phyloP scores from a whole-genome alignment of 208 protist genomes.

The Strigomonas galati region DNA sequence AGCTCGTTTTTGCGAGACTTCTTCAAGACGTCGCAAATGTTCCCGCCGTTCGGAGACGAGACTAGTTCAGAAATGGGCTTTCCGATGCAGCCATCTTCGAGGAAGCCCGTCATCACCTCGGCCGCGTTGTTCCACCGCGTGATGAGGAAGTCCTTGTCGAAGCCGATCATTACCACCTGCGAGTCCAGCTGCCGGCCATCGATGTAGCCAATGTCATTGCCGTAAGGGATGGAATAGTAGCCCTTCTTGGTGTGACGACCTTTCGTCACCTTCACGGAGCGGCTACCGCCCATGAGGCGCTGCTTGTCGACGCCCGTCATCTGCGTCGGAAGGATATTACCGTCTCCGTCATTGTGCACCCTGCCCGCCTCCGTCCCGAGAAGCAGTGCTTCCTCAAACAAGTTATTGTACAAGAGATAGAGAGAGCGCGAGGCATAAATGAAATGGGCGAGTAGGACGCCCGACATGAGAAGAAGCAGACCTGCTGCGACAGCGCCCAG shows the following conservation, averaged over 20 bases:
- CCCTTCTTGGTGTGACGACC: constrained; percentile 55
- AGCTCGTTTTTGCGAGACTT: constrained; percentile 29
- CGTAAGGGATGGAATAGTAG: constrained; percentile 80
- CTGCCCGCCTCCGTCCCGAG: neutral
- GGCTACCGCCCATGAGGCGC: neutral
- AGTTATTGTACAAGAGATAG: constrained; percentile 45
- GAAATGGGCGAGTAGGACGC: constrained; percentile 38
- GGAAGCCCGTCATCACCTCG: constrained; percentile 83
- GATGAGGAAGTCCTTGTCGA: constrained; percentile 66
- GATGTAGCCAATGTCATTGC: constrained; percentile 74
- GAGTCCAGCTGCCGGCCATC: constrained; percentile 77
- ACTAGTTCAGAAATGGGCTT: constrained; percentile 84
- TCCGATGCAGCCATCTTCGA: constrained; percentile 74
- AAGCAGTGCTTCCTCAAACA: constrained; percentile 33
- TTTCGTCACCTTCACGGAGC: constrained; percentile 19
- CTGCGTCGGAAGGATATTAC: neutral
- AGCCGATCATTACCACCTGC: constrained; percentile 89
- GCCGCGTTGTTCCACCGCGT: constrained; percentile 85
- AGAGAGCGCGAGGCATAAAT: constrained; percentile 38
- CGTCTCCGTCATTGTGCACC: constrained; percentile 6
- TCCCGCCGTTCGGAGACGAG: constrained; percentile 43
- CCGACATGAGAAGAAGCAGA: constrained; percentile 40
- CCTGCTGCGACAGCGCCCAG: constrained; percentile 44
- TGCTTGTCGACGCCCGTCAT: neutral
- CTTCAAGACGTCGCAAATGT: constrained; percentile 46